These are phyloP conservation scores for Ceratocystis harringtonii DNA, from an alignment of 2,329 filamentous ascomycete genomes.

Conservation along the genomic window DNA sequence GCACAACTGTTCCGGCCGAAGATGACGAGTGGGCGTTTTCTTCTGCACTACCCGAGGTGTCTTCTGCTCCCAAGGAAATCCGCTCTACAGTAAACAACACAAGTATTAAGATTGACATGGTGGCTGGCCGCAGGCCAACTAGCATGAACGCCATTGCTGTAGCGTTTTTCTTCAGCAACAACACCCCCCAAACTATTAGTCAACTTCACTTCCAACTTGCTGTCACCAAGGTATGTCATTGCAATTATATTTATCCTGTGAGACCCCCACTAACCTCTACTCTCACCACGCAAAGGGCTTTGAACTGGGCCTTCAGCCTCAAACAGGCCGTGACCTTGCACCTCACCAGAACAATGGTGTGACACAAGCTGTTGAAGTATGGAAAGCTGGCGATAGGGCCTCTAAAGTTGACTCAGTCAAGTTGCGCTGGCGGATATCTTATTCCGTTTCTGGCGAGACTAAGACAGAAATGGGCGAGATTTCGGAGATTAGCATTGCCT, in stretches of 20 bases:
- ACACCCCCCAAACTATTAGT: conserved; percentile 51
- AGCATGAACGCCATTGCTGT: conserved; percentile 48
- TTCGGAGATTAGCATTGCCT: conserved; percentile 60
- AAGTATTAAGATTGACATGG: conserved; percentile 56
- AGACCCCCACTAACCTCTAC: conserved; percentile 16
- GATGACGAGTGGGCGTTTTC: conserved; percentile 94
- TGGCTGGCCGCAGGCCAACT: conserved; percentile 44
- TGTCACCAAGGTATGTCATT: conserved; percentile 62
- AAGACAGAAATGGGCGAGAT: conserved; percentile 78
- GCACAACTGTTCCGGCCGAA: conserved; percentile 30
- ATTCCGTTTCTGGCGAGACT: conserved; percentile 50
- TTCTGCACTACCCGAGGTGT: conserved; percentile 57
- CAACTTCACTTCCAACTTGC: conserved; percentile 85
- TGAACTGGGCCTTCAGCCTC: conserved; percentile 66
- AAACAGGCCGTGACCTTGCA: conserved; percentile 61
- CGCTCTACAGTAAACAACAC: conserved; percentile 55
- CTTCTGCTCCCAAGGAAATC: conserved; percentile 43
- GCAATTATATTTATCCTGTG: not conserved
- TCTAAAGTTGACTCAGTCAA: conserved; percentile 67
- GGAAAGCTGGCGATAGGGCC: conserved; percentile 51
- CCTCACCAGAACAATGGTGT: conserved; percentile 63
- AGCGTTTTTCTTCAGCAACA: conserved; percentile 72
- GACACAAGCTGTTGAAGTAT: conserved; percentile 63
- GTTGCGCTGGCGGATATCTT: conserved; percentile 77
- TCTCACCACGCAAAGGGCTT: conserved; percentile 43